phyloP scores from a whole-genome alignment of 495 filamentous ascomycete species.

The Hyphodiscus hymeniophilus region DNA sequence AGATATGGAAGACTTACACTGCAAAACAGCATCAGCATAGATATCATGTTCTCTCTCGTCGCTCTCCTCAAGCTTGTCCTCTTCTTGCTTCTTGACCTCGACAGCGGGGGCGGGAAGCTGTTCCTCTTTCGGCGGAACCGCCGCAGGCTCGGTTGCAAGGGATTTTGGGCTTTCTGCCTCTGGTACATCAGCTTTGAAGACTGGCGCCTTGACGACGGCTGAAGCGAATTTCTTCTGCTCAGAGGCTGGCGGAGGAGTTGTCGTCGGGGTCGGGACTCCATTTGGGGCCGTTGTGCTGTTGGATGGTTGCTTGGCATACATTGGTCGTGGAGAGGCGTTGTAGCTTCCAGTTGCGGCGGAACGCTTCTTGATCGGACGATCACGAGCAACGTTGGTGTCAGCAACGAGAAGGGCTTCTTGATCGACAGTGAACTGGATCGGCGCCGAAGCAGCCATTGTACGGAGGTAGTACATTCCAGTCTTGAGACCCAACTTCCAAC shows the following conservation, averaged over 20 bases:
- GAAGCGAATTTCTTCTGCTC: slow-evolving; percentile 29
- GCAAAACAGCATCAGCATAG: slow-evolving; percentile 82
- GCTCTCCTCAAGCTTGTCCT: slow-evolving; percentile 58
- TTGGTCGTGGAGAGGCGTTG: slow-evolving; percentile 33
- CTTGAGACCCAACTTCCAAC: slow-evolving; percentile 98
- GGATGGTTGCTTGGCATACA: slow-evolving; percentile 31
- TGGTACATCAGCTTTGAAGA: slow-evolving; percentile 58
- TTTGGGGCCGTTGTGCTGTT: slow-evolving; percentile 30
- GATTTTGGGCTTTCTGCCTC: slow-evolving; percentile 72
- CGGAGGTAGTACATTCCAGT: slow-evolving; percentile 99
- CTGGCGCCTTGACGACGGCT: slow-evolving; percentile 33
- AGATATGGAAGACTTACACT: slow-evolving; percentile 50
- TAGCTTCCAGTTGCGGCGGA: slow-evolving; percentile 45
- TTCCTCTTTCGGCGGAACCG: slow-evolving; percentile 44
- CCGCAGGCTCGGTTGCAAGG: slow-evolving; percentile 58
- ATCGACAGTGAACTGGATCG: slow-evolving; percentile 98
- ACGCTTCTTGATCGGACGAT: slow-evolving; percentile 57
- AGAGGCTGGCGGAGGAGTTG: slow-evolving; percentile 44
- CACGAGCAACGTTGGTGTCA: slow-evolving; percentile 71
- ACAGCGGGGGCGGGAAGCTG: slow-evolving; percentile 46
- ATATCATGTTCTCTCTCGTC: slow-evolving; percentile 76
- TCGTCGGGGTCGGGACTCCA: slow-evolving; percentile 55
- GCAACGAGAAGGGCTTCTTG: slow-evolving; percentile 88
- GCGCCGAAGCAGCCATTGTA: slow-evolving; percentile 91
- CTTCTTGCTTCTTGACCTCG: slow-evolving; percentile 47